Conservation (phyloP, 176 grass and related monocot species). For the Dactylis glomerata region DNA sequence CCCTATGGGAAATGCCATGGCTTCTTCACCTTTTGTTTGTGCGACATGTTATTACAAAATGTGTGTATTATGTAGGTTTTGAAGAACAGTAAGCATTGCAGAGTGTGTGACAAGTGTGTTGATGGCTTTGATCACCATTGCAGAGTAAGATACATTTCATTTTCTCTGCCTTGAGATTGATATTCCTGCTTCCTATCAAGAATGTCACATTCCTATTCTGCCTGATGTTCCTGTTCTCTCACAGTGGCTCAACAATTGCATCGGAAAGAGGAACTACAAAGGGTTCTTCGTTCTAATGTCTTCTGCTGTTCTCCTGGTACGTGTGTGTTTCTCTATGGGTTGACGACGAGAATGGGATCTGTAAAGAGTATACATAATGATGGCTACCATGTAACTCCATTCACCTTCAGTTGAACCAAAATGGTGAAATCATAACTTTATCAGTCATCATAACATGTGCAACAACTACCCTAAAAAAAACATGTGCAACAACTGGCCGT, state of each 20-base stretch:
- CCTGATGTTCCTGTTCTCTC: conserved; percentile 20
- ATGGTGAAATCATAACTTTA: not conserved
- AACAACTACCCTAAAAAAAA: no score
- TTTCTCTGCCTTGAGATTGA: not conserved
- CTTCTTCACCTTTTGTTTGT: not conserved
- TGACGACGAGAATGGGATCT: not conserved
- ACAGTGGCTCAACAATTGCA: conserved; percentile 99
- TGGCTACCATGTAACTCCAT: not conserved
- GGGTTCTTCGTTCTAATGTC: conserved; percentile 89
- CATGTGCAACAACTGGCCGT: conserved; percentile 12
- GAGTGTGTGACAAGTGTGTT: conserved; percentile 98
- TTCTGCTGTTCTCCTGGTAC: conserved; percentile 79
- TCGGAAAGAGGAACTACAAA: conserved; percentile 91
- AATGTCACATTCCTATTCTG: not conserved
- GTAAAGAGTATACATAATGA: not conserved
- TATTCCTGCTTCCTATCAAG: not conserved
- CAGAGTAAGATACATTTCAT: conserved; percentile 54
- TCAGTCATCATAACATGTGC: not conserved
- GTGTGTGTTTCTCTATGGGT: conserved; percentile 6
- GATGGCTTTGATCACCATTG: conserved; percentile 99
- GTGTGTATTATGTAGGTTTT: conserved; percentile 55
- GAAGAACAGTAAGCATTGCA: conserved; percentile 97
- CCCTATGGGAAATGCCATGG: not conserved
- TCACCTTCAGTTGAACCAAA: not conserved
- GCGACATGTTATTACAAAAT: not conserved